Evolutionary conservation across 1,284 basidiomycete species (phyloP), one percentile per base, ranked within the genome.

Genomic region (Xerocomus nothofagi): DNA sequence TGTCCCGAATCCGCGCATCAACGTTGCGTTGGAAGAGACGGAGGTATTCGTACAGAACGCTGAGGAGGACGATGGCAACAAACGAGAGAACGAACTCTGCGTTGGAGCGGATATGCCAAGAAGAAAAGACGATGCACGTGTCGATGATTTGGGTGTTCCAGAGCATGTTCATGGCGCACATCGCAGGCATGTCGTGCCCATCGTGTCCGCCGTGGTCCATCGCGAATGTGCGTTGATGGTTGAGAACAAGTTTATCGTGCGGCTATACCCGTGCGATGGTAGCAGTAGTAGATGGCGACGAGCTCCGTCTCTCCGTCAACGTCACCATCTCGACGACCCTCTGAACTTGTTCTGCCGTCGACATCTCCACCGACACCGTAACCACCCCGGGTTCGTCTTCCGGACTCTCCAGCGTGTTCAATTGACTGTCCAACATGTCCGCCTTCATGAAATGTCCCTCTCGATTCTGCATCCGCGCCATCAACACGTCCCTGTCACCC

Each of bases 381-480:
- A 88, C 77, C 11, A 91, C 86, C 1, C 80, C 85, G 3, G 76
- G 70, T 66, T 93, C 91, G 3, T 74, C 82, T 34, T 74, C 72
- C 0, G 93, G 93, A 54, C 77, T 78, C 70, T 98, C 90, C 51
- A 98, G 66, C 30, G 90, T 87, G 17, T 73, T 72, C 53, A 97
- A 65, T 73, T 98, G 95, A 55, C 87, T 88, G 46, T 88, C 86
- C 55, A 98, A 75, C 94, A 98, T 96, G 20, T 68, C 65, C 21
- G 83, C 80, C 69, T 93, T 93, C 88, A 98, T 93, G 59, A 92
- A 97, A 69, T 98, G 95, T 0, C 84, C 84, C 55, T 82, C 69
- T 26, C 94, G 75, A 47, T 75, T 75, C 58, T 69, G 62, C 81
- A 98, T 93, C 34, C 94, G 74, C 42, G 84, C 76, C 57, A 78